phyloP scores from a whole-genome alignment of 2,329 filamentous ascomycete genomes.

The Davidsoniella virescens region DNA sequence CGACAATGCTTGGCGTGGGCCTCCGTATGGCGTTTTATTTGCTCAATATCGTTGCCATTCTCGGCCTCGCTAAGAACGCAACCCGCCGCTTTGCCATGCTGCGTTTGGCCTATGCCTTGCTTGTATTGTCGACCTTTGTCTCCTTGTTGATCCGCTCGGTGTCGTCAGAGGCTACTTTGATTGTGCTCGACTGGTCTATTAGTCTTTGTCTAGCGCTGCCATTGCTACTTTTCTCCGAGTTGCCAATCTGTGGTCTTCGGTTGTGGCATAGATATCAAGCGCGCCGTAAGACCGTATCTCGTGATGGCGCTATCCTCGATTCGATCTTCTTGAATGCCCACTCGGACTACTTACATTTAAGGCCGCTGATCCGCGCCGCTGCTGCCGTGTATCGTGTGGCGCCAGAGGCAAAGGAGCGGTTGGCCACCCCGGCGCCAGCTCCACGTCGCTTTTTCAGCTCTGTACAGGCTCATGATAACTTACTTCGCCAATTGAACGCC shows the following conservation, averaged over 20 bases:
- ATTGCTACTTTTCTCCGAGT: not conserved
- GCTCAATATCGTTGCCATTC: not conserved
- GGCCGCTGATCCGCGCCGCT: not conserved
- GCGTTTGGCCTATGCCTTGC: not conserved
- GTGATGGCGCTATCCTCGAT: not conserved
- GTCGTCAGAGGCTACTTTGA: not conserved
- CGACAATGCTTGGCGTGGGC: not conserved
- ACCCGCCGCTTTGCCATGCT: not conserved
- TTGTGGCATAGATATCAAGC: not conserved
- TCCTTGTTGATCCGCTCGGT: not conserved
- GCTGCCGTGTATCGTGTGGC: not conserved
- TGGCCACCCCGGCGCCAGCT: not conserved
- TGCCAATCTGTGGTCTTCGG: not conserved
- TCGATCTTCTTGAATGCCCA: not conserved
- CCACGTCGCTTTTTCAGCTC: not conserved
- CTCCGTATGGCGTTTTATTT: conserved; percentile 3
- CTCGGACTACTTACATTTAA: not conserved
- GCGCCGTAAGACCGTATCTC: not conserved
- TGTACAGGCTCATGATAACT: not conserved
- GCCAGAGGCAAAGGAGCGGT: not conserved
- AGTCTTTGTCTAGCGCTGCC: not conserved
- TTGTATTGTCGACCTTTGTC: not conserved
- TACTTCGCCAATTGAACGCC: too few species aligned
- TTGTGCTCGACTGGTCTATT: not conserved
- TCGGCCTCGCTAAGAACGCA: not conserved